These are phyloP conservation scores for Leccinum angustisporum DNA, from an alignment of 1,284 basidiomycete genomes.

Conservation along the genomic window DNA sequence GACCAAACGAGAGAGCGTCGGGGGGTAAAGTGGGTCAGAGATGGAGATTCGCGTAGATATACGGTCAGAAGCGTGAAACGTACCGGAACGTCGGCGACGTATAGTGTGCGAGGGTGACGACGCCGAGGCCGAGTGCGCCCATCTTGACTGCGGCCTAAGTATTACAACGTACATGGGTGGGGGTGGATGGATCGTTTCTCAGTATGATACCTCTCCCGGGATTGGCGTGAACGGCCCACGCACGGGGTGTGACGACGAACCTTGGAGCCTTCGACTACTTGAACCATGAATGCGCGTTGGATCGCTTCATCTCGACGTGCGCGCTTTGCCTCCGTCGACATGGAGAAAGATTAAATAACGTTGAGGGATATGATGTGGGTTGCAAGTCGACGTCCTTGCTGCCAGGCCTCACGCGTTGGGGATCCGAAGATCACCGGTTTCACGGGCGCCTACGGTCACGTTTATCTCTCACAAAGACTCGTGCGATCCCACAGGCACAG, in stretches of 20 bases:
- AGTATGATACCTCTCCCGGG: background rate
- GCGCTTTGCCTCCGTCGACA: slow-evolving; percentile 40
- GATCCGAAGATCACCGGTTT: background rate
- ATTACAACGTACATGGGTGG: background rate
- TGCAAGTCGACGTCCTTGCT: background rate
- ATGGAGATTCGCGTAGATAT: background rate
- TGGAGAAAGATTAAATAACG: slow-evolving; percentile 19
- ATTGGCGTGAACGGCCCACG: background rate
- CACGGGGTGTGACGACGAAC: slow-evolving; percentile 33
- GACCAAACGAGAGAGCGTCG: background rate
- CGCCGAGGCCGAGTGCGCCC: slow-evolving; percentile 56
- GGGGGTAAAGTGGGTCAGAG: background rate
- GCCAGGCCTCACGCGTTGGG: background rate
- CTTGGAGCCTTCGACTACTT: slow-evolving; percentile 51
- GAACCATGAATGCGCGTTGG: slow-evolving; percentile 54
- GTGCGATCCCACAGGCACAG: background rate
- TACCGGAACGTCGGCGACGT: slow-evolving; percentile 79
- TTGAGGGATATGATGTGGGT: background rate
- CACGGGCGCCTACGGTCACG: background rate
- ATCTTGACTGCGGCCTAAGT: slow-evolving; percentile 57
- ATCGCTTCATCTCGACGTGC: slow-evolving; percentile 50
- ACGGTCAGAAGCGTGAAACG: slow-evolving; percentile 13
- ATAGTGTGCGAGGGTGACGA: slow-evolving; percentile 67
- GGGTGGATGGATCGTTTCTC: background rate
- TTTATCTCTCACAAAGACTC: background rate